Conservation (phyloP, 2,329 filamentous ascomycete species). For the Trichoderma sp. region DNA sequence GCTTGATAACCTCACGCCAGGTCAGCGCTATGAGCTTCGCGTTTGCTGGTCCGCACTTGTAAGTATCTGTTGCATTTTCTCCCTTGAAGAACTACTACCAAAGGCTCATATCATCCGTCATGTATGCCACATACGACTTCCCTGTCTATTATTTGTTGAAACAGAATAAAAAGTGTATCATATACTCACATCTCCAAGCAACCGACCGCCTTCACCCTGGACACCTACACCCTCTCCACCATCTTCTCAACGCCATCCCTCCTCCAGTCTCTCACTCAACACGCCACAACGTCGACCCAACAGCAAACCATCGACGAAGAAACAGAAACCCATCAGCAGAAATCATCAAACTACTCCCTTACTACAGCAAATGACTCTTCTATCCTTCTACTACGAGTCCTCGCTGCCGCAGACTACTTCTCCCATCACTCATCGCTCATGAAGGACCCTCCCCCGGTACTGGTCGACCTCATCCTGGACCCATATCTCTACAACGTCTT, state of each 20-base stretch:
- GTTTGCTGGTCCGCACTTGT: slow-evolving; percentile 94
- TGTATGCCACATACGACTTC: neutral
- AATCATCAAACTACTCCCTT: neutral
- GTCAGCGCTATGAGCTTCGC: slow-evolving; percentile 84
- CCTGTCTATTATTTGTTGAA: neutral
- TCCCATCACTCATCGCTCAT: slow-evolving; percentile 74
- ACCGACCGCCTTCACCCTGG: slow-evolving; percentile 77
- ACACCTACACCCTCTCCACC: slow-evolving; percentile 61
- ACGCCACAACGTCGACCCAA: slow-evolving; percentile 40
- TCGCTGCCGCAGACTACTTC: slow-evolving; percentile 82
- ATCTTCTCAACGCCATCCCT: slow-evolving; percentile 65
- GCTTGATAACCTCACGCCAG: slow-evolving; percentile 67
- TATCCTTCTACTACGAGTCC: slow-evolving; percentile 70
- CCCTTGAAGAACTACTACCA: neutral
- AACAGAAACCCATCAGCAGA: neutral
- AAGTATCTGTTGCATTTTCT: slow-evolving; percentile 43
- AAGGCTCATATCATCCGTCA: neutral
- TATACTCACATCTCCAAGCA: slow-evolving; percentile 57
- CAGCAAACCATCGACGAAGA: neutral
- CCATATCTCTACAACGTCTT: slow-evolving; percentile 79
- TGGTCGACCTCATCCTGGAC: slow-evolving; percentile 82
- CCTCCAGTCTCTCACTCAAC: slow-evolving; percentile 64
- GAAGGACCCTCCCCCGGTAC: slow-evolving; percentile 70
- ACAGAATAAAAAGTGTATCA: neutral
- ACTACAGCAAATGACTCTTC: slow-evolving; percentile 43